phyloP scores from a whole-genome alignment of 108 stramenopile species.

The Halocafeteria seosinensis region DNA sequence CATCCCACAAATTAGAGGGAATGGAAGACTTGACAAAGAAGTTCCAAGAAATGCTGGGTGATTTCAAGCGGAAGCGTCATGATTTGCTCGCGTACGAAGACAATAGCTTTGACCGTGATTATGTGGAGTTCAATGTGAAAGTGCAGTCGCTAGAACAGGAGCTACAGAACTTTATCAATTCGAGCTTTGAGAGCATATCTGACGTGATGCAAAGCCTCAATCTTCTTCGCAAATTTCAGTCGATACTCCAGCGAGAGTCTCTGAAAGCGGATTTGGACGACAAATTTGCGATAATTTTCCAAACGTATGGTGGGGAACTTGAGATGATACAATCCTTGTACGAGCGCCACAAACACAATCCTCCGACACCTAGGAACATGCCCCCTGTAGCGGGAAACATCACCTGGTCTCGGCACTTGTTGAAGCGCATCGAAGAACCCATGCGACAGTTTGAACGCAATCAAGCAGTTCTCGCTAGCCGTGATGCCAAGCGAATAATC shows the following conservation, averaged over 20 bases:
- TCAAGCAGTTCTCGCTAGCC: conserved; percentile 56
- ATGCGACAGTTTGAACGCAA: conserved; percentile 71
- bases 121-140: conserved; percentile 67
- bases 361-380: conserved; percentile 61
- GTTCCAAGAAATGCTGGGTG: conserved; percentile 51
- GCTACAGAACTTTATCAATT: conserved; percentile 67
- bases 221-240: conserved; percentile 60
- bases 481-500: conserved; percentile 65
- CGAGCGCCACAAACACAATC: conserved; percentile 66
- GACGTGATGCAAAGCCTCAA: conserved; percentile 60
- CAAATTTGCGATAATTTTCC: conserved; percentile 68
- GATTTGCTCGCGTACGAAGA: conserved; percentile 66
- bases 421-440: conserved; percentile 71
- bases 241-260: conserved; percentile 59
- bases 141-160: conserved; percentile 50
- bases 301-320: conserved; percentile 72
- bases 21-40: conserved; percentile 61
- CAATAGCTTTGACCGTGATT: conserved; percentile 66
- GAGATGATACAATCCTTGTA: conserved; percentile 71
- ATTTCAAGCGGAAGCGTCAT: conserved; percentile 53
- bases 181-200: conserved; percentile 62
- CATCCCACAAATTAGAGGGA: conserved; percentile 63
- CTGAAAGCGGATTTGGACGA: conserved; percentile 61
- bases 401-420: conserved; percentile 60
- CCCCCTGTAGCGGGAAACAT: conserved; percentile 76